Evolutionary conservation across 83 land plant species (phyloP), one percentile per base, ranked within the genome.

Genomic region (Picea engelmannii): DNA sequence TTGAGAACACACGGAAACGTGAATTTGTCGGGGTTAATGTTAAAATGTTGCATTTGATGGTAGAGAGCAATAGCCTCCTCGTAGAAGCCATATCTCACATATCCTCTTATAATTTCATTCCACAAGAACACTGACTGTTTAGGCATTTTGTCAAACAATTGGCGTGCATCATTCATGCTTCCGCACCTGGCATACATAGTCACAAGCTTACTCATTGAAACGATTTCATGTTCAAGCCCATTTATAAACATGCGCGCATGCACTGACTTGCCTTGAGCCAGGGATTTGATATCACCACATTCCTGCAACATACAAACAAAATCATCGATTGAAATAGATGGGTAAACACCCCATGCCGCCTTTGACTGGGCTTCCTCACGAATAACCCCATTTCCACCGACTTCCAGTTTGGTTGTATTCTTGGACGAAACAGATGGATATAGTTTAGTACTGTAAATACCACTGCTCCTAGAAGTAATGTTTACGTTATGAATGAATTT

Each of bases 21-120:
- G 58, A 87, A 83, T 59, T 79, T 81, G 68, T 79, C 78, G 75
- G 89, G 89, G 12, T 12, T 44, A 58, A 87, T 66, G 66, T 76
- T 63, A 66, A 76, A 85, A 65, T 81, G 81, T 10, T 86, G 91
- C 84, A 89, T 79, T 65, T 85, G 82, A 49, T 80, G 27, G 80
- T 88, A 91, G 31, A 91, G 88, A 31, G 66, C 67, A 73, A 91
- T 85, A 13, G 93, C 85, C 66, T 82, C 89, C 35, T 40, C 60
- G 18, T 85, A 78, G 84, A 87, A 84, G 25, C 93, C 93, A 44
- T 81, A 18, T 15, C 88, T 84, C 58, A 89, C 85, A 75, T 89
- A 80, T 5, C 87, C 93, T 76, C 85, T 81, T 31, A 91, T 89
- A 55, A 85, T 81, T 7, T 82, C 81, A 82, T 87, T 85, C 93